These are phyloP conservation scores for Mycena citricolor DNA, from an alignment of 1,284 basidiomycete species.

Conservation along the genomic window DNA sequence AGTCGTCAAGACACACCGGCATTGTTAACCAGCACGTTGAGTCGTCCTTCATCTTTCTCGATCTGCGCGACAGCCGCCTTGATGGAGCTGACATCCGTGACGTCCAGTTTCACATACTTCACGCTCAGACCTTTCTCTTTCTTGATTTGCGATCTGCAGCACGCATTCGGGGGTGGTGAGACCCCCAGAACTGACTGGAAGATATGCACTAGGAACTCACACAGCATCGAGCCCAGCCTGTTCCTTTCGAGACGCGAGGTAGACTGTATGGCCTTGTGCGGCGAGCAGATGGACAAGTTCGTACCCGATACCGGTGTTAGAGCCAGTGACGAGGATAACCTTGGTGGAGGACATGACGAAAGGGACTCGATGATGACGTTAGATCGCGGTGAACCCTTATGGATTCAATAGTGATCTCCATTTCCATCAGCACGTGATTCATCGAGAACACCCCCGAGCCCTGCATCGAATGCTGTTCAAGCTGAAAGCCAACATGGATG, in stretches of 20 bases:
- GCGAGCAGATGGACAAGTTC: slow-evolving; percentile 32
- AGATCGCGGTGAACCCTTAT: no score
- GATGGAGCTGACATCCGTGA: slow-evolving; percentile 35
- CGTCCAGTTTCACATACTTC: slow-evolving; percentile 34
- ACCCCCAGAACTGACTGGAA: not conserved
- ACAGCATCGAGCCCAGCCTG: slow-evolving; percentile 27
- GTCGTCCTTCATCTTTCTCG: slow-evolving; percentile 38
- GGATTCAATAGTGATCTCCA: no score
- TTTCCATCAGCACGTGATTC: no score
- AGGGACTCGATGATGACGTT: no score
- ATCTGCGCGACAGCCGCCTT: slow-evolving; percentile 35
- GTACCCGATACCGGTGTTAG: slow-evolving; percentile 33
- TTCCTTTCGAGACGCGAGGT: slow-evolving; percentile 31
- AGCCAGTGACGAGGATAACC: slow-evolving; percentile 30
- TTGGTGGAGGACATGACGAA: slow-evolving; percentile 18
- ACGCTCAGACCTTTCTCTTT: slow-evolving; percentile 28
- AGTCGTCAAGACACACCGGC: slow-evolving; percentile 34
- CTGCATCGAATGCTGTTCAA: no score
- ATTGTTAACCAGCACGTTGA: slow-evolving; percentile 51
- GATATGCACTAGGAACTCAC: slow-evolving; percentile 19
- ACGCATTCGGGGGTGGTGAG: not conserved
- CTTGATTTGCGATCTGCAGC: slow-evolving; percentile 25
- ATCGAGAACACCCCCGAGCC: no score
- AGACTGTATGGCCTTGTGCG: slow-evolving; percentile 30
- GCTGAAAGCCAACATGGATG: no score